Base-by-base conservation (phyloP, 306 rosid species). In the Trifolium fragiferum region DNA sequence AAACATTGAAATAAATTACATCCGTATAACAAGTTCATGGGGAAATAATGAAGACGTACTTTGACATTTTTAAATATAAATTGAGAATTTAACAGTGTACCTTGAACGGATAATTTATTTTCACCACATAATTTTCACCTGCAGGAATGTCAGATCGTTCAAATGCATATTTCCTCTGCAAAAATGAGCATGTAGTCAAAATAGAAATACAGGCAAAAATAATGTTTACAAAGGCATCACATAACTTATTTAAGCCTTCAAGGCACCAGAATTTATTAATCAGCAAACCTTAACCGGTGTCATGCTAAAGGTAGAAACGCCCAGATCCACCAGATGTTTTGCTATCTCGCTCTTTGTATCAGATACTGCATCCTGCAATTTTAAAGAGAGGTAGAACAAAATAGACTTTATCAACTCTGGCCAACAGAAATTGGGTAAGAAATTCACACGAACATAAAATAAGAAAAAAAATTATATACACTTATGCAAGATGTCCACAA, bases 91-190 rank as follows among this genome's bases (percentile, higher is more conserved):
- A 71, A 64, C 51, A 38, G 57, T 74, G 73, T 82, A 92, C 99
- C 97, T 86, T 92, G 88, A 90, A 94, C 23, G 93, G 90, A 82
- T 94, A 94, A 76, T 78, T 94, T 68, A 94, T 86, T 88, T 94
- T 94, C 61, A 94, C 86, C 58, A 83, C 99, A 72, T 88, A 90
- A 78, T 81, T 90, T 68, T 94, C 97, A 64, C 99, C 99, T 10
- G 79, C 13, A 44, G 96, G 93, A 81, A 92, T 81, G 81, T 94
- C 99, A 70, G 80, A 75, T 61, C 89, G 86, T 68, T 90, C 97
- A 88, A 92, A 94, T 81, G 96, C 96, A 74, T 92, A 90, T 43
- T 82, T 94, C 85, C 97, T 92, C 99, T 94, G 90, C 60, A 58
- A 80, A 46, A 68, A 73, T 23, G 23, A 84, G 74, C 66, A 66